These are phyloP conservation scores for Triticum dicoccoides DNA, from an alignment of 176 grass and related monocot genomes.

Conservation along the genomic window DNA sequence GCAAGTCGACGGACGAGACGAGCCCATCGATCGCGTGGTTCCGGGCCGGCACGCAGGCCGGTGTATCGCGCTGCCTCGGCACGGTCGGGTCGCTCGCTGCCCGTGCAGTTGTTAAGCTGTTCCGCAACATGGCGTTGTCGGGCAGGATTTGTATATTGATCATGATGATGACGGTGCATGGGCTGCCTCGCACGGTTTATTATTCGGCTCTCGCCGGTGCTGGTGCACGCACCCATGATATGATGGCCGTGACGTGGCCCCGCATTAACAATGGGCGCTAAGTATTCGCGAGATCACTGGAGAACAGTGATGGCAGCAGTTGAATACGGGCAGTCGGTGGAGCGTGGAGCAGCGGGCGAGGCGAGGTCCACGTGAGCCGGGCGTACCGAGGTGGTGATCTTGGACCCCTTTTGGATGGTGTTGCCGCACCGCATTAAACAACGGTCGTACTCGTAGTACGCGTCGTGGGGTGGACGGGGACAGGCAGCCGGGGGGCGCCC, in stretches of 20 bases:
- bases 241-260: background rate
- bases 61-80: background rate
- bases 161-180: background rate
- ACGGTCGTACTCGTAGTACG: background rate
- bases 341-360: background rate
- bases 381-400: background rate
- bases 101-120: background rate
- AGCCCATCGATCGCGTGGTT: background rate
- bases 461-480: background rate
- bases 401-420: background rate
- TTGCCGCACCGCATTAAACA: background rate
- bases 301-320: background rate
- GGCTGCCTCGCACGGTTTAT: background rate
- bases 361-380: background rate
- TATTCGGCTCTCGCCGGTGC: background rate
- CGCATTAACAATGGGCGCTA: background rate
- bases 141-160: background rate
- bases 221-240: background rate
- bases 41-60: background rate
- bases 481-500: background rate
- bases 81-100: background rate
- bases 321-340: background rate
- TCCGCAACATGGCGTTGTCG: conserved; percentile 4
- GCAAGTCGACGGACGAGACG: background rate
- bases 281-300: background rate